Evolutionary conservation across 2,329 filamentous ascomycete genomes (phyloP), one percentile per base, ranked within the genome.

Genomic region (Bipolaris bicolor): DNA sequence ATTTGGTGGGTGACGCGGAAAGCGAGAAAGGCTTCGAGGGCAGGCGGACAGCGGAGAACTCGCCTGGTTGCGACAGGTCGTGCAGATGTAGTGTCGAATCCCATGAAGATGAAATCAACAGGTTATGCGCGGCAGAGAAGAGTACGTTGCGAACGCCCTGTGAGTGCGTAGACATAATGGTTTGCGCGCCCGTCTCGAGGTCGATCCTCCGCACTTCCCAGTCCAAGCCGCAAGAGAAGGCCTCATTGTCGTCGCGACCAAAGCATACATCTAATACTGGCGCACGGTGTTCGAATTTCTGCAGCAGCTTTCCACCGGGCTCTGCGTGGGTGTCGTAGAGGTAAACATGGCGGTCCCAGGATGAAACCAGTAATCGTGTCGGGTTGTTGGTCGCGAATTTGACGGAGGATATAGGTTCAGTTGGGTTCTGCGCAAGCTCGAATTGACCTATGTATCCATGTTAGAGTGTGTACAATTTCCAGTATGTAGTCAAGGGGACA

Each of bases 181-280:
- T 90, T 75, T 92, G 88, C 51, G 88, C 85, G 52, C 88, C 90
- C 24, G 86, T 90, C 51, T 85, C 79, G 18, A 96, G 83, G 69
- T 96, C 84, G 66, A 97, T 84, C 90, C 82, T 88, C 76, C 87
- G 88, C 59, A 98, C 94, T 70, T 90, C 88, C 84, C 89, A 91
- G 77, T 98, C 94, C 77, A 97, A 81, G 36, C 93, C 91, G 36
- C 88, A 92, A 18, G 86, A 92, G 79, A 92, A 99, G 40, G 94
- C 89, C 76, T 92, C 91, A 69, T 89, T 84, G 70, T 94, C 90
- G 77, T 87, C 86, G 63, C 86, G 86, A 63, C 94, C 94, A 71
- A 96, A 99, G 78, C 92, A 97, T 16, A 95, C 89, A 74, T 97
- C 92, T 57, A 99, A 82, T 7, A 99, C 90, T 0, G 95, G 92